These are phyloP conservation scores for Iberis pinnata DNA, from an alignment of 345 rosid species.

Conservation along the genomic window DNA sequence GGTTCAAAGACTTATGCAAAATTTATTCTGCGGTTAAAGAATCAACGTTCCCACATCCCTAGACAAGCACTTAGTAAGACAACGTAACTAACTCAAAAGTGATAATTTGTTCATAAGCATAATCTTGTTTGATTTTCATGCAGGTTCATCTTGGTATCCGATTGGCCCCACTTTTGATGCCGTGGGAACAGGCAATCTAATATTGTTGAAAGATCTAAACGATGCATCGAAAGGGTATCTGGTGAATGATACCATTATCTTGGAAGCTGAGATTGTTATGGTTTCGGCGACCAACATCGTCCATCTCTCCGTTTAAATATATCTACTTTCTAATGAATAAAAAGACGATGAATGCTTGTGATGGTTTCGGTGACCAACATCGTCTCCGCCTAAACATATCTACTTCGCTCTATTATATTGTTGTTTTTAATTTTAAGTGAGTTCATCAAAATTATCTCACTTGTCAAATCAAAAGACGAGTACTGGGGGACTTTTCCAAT, in stretches of 20 bases:
- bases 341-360: too few relatives aligned
- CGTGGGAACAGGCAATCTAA: slow-evolving; percentile 23
- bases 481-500: too few relatives aligned
- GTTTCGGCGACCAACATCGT: slow-evolving; percentile 26
- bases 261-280: slow-evolving; percentile 33
- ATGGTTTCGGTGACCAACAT: too few relatives aligned
- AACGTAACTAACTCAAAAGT: too few relatives aligned
- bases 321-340: too few relatives aligned
- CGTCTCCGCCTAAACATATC: too few relatives aligned
- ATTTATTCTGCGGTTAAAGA: slow-evolving; percentile 23
- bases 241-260: slow-evolving; percentile 30
- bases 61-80: slow-evolving; percentile 18
- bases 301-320: too few relatives aligned
- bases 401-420: too few relatives aligned
- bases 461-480: too few relatives aligned
- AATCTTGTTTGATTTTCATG: not conserved
- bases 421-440: too few relatives aligned
- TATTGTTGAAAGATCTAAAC: slow-evolving; percentile 4
- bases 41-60: slow-evolving; percentile 20
- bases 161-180: slow-evolving; percentile 4
- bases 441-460: too few relatives aligned
- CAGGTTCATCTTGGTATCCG: slow-evolving; percentile 32
- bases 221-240: slow-evolving; percentile 29
- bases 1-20: slow-evolving; percentile 23
- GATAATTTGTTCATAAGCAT: too few relatives aligned